phyloP scores from a whole-genome alignment of 1,139 yeast species.

The Saccharomycopsis hybrid region DNA sequence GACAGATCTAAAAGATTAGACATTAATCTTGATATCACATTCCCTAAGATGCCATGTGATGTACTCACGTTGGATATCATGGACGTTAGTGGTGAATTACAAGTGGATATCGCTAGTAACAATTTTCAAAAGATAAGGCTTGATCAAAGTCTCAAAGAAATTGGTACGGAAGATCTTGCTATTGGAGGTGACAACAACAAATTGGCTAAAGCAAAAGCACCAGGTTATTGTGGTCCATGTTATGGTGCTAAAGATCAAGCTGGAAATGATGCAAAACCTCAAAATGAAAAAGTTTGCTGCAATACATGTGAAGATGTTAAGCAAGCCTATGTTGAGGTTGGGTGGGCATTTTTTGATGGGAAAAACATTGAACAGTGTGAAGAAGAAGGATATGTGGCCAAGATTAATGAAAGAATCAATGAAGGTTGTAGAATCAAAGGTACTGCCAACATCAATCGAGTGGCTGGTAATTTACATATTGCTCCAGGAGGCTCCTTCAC shows the following conservation, averaged over 20 bases:
- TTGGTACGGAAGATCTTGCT: conserved; percentile 29
- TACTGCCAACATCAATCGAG: conserved; percentile 70
- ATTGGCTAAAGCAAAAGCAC: conserved; percentile 31
- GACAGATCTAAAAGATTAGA: conserved; percentile 73
- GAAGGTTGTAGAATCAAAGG: conserved; percentile 92
- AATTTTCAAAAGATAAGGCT: conserved; percentile 71
- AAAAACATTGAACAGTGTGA: conserved; percentile 84
- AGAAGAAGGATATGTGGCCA: conserved; percentile 70
- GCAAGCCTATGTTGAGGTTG: conserved; percentile 64
- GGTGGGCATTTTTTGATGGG: conserved; percentile 93
- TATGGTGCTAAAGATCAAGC: conserved; percentile 75
- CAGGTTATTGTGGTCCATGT: conserved; percentile 75
- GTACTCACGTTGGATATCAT: conserved; percentile 53
- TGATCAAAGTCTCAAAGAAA: conserved; percentile 38
- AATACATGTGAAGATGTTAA: conserved; percentile 79
- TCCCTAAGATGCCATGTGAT: conserved; percentile 83
- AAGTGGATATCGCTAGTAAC: conserved; percentile 60
- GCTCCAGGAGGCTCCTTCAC: conserved; percentile 82
- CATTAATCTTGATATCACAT: conserved; percentile 73
- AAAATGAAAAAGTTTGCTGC: conserved; percentile 55
- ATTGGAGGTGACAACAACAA: conserved; percentile 27
- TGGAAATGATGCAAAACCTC: conserved; percentile 36
- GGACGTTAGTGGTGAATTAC: conserved; percentile 83
- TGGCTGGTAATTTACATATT: conserved; percentile 87
- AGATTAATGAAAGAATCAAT: conserved; percentile 48